These are phyloP conservation scores for Neurospora hispaniola DNA, from an alignment of 495 filamentous ascomycete species.

Conservation along the genomic window DNA sequence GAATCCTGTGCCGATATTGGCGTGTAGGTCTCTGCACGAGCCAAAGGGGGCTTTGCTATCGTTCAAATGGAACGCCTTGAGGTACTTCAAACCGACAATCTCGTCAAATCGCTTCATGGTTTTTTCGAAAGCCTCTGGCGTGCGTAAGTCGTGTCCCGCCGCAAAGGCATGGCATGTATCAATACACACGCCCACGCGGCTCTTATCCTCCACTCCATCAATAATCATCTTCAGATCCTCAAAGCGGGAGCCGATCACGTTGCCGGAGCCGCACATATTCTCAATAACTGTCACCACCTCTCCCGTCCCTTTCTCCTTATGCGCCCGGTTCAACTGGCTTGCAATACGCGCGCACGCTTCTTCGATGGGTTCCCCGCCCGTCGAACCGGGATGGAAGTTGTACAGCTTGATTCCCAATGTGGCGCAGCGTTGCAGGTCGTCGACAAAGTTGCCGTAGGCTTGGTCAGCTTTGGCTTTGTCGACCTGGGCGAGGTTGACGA, in stretches of 20 bases:
- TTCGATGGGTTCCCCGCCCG: constrained; percentile 50
- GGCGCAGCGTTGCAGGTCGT: constrained; percentile 74
- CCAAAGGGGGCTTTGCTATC: constrained; percentile 81
- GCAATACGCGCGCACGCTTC: constrained; percentile 73
- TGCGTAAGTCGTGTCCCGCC: constrained; percentile 81
- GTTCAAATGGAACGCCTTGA: constrained; percentile 82
- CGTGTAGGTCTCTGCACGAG: constrained; percentile 75
- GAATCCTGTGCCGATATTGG: constrained; percentile 90
- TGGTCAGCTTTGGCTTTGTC: constrained; percentile 73
- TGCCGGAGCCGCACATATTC: constrained; percentile 87
- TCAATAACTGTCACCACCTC: constrained; percentile 77
- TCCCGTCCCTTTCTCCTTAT: constrained; percentile 59
- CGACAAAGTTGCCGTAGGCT: constrained; percentile 75
- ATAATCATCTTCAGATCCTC: constrained; percentile 82
- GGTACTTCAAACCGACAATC: constrained; percentile 67
- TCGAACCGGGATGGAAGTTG: constrained; percentile 93
- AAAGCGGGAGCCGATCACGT: constrained; percentile 76
- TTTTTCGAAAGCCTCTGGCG: constrained; percentile 57
- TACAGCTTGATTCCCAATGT: constrained; percentile 71
- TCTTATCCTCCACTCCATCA: constrained; percentile 63
- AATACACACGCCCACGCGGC: constrained; percentile 86
- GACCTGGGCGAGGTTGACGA: constrained; percentile 85
- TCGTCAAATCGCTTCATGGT: constrained; percentile 68
- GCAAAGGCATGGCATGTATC: constrained; percentile 95
- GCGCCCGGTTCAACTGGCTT: constrained; percentile 64